phyloP scores from a whole-genome alignment of 345 rosid genomes.

The Syzygium oleosum region DNA sequence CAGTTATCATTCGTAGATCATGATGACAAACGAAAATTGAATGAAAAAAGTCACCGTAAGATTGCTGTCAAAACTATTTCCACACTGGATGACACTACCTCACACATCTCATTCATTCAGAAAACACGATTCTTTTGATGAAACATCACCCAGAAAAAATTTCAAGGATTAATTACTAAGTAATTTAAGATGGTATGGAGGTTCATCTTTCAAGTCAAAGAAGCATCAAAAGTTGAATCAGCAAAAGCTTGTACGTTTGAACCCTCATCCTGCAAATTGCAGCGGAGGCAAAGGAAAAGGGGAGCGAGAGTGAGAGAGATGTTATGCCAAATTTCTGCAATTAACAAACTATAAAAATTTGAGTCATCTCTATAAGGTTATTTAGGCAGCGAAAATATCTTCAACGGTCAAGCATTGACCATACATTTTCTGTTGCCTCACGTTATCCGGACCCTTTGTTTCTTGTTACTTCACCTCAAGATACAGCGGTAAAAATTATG shows the following conservation, averaged over 20 bases:
- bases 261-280: constrained; percentile 37
- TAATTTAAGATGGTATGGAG: neutral
- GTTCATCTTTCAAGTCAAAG: constrained; percentile 70
- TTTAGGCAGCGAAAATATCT: neutral
- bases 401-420: neutral
- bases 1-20: neutral
- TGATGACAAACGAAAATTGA: neutral
- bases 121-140: neutral
- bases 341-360: neutral
- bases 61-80: neutral
- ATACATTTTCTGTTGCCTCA: neutral
- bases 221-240: constrained; percentile 41
- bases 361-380: neutral
- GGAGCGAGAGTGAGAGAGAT: neutral
- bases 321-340: neutral
- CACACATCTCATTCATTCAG: neutral
- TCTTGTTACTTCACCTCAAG: neutral
- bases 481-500: neutral
- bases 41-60: neutral
- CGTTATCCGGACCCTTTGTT: neutral
- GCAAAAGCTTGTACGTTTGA: constrained; percentile 48
- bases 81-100: neutral
- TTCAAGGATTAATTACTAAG: neutral
- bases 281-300: neutral
- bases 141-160: neutral